Evolutionary conservation across 108 stramenopile species (phyloP), one percentile per base, ranked within the genome.

Genomic region (Schizochytrium sp.): DNA sequence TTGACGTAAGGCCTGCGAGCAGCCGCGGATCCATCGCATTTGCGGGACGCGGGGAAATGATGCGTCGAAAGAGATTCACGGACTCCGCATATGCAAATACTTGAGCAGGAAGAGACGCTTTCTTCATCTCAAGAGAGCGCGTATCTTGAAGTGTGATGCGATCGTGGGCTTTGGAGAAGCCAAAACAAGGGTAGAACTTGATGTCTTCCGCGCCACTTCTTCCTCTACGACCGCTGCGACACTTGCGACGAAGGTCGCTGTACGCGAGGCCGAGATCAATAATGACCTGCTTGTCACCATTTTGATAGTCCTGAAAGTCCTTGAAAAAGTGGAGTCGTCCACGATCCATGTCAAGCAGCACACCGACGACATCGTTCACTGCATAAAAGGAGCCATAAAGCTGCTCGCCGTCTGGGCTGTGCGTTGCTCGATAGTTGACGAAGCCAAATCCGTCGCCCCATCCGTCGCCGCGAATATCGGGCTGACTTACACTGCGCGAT

Each of bases 301-400:
- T 88, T 29, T 83, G 45, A 45, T 72, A 89, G 21, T 34, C 45
- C 1, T 57, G 23, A 21, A 87, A 21, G 23, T 89, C 89, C 25
- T 88, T 89, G 48, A 87, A 44, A 58, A 89, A 89, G 89, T 43
- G 18, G 12, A 89, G 47, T 5, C 18, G 43, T 10, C 89, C 89
- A 4, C 72, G 72, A 28, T 89, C 89, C 89, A 89, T 89, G 76
- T 89, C 72, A 3, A 89, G 89, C 44, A 89, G 89, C 43, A 89
- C 89, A 5, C 89, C 89, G 44, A 89, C 88, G 51, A 89, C 88
- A 59, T 89, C 89, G 89, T 28, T 58, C 21, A 88, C 58, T 48
- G 45, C 87, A 89, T 88, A 88, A 34, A 44, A 25, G 0, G 87
- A 53, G 12, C 89, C 89, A 44, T 87, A 89, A 28, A 89, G 76